Evolutionary conservation across 345 rosid species (phyloP), one percentile per base, ranked within the genome.

Genomic region (Leavenworthia alabamica): DNA sequence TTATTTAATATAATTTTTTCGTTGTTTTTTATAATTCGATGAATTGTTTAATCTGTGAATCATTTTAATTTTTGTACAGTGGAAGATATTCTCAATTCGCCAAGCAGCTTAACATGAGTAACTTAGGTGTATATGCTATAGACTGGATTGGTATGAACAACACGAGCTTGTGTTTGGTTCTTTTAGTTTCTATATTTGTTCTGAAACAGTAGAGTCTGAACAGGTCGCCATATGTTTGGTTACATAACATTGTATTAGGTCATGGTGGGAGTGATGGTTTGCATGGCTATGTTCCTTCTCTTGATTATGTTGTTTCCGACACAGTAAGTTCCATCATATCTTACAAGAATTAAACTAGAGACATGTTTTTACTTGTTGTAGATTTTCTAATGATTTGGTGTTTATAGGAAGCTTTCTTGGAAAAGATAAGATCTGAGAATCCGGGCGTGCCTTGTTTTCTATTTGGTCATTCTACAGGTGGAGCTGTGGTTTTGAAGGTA

Each of bases 201-300:
- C 62, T 66, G 67, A 72, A 52, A 60, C 41, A 66, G 62, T 59
- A 20, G 68, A 8, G 62, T 73, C 72, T 67, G 49, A 67, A 67
- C 68, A 54, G 73, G 57, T 67, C 43, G 63, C 73, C 28, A 63
- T 62, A 13, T 64, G 48, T 61, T 71, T 43, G 56, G 28, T 29
- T 29, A 52, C 52, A 37, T 49, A 3, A 57, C 64, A 26, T 60
- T 11, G 27, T 67, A 64, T 70, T 72, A 93, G 99, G 99, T 70
- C 99, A 93, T 49, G 99, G 99, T 56, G 99, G 99, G 33, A 93
- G 97, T n/a, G 99, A 93, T 71, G 97, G 97, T 27, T 82, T 93
- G 82, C 99, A 93, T 66, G 99, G 99, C 41, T 90, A 87, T 32
- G 96, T 93, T 75, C 99, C 99, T 76, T 93, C 99, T 53, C 90